phyloP scores from a whole-genome alignment of 495 filamentous ascomycete species.

The Annulohypoxylon stygium region DNA sequence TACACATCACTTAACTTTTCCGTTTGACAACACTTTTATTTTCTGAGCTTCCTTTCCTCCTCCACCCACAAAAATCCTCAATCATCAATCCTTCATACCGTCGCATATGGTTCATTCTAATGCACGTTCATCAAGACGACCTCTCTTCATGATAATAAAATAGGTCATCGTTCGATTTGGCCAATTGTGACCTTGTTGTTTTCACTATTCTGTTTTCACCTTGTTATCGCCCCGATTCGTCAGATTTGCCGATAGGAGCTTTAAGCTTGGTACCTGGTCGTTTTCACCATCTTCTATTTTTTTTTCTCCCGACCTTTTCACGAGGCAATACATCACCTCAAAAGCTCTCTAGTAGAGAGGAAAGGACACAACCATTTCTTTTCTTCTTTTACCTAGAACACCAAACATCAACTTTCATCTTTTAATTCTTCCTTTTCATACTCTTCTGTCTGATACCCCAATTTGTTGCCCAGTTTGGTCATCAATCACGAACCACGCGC shows the following conservation, averaged over 20 bases:
- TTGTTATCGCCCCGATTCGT: slow-evolving; percentile 29
- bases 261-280: slow-evolving; percentile 18
- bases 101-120: slow-evolving; percentile 6
- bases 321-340: slow-evolving; percentile 28
- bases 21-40: slow-evolving; percentile 9
- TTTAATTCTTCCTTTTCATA: background rate
- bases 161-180: slow-evolving; percentile 8
- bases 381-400: slow-evolving; percentile 26
- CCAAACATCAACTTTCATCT: slow-evolving; percentile 18
- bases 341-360: slow-evolving; percentile 40
- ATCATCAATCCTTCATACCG: slow-evolving; percentile 8
- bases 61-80: slow-evolving; percentile 6
- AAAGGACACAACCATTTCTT: slow-evolving; percentile 44
- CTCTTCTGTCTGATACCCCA: background rate
- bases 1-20: slow-evolving; percentile 35
- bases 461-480: too few species aligned
- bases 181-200: slow-evolving; percentile 19
- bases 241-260: slow-evolving; percentile 37
- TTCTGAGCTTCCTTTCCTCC: slow-evolving; percentile 22
- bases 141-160: background rate
- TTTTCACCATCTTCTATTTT: slow-evolving; percentile 13
- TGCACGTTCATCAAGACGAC: background rate
- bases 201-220: background rate
- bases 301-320: slow-evolving; percentile 30
- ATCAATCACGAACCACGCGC: background rate